These are phyloP conservation scores for Serendipita sp. DNA, from an alignment of 1,284 basidiomycete species.

Conservation along the genomic window DNA sequence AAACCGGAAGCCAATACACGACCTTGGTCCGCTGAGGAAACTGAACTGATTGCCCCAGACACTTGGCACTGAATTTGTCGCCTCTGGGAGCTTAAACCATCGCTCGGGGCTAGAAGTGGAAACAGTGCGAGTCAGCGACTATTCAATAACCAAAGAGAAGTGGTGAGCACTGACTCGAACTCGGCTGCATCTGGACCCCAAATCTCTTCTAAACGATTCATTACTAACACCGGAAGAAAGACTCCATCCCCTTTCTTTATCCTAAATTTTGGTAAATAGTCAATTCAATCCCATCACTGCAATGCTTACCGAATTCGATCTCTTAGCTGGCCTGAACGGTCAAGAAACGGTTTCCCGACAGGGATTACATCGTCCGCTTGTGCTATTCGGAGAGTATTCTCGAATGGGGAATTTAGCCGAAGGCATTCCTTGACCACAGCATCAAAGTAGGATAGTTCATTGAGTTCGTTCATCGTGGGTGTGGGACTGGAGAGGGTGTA, in stretches of 20 bases:
- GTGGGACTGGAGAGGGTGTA: not conserved
- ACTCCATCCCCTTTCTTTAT: not conserved
- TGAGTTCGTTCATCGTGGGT: conserved; percentile 8
- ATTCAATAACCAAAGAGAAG: not conserved
- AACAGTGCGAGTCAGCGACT: not conserved
- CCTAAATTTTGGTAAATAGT: not conserved
- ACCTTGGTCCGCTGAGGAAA: conserved; percentile 31
- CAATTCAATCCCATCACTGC: not conserved
- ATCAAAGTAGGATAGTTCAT: conserved; percentile 9
- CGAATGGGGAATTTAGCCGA: not conserved
- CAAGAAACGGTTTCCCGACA: conserved; percentile 24
- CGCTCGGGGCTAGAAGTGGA: conserved; percentile 34
- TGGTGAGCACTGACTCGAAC: not conserved
- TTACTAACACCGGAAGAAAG: not conserved
- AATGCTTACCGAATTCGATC: conserved; percentile 22
- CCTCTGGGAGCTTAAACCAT: conserved; percentile 37
- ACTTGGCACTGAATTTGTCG: conserved; percentile 34
- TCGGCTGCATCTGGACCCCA: conserved; percentile 6
- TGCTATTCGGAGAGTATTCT: conserved; percentile 15
- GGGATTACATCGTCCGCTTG: conserved; percentile 22
- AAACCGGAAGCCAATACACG: conserved; percentile 13
- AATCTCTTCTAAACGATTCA: conserved; percentile 1
- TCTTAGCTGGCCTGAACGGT: conserved; percentile 26
- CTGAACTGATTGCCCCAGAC: conserved; percentile 44
- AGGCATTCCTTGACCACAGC: conserved; percentile 7